Conservation (phyloP, 202 grass and related monocot species). For the Setaria viridis region DNA sequence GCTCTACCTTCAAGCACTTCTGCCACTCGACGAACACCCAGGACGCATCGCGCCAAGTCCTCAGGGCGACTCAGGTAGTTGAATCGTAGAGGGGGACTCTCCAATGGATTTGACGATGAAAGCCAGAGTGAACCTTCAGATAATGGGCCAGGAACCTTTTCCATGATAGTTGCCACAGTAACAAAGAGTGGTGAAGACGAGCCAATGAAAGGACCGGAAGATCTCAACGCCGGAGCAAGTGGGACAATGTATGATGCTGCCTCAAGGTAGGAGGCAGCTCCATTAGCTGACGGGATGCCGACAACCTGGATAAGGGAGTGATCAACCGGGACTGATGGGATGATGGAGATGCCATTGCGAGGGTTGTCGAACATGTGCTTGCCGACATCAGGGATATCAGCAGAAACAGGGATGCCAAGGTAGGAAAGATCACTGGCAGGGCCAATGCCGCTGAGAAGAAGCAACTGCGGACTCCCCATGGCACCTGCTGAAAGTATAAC, state of each 20-base stretch:
- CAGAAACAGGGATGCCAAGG: conserved; percentile 67
- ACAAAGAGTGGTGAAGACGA: conserved; percentile 63
- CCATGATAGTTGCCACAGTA: conserved; percentile 73
- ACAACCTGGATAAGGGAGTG: conserved; percentile 94
- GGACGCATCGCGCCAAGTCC: conserved; percentile 65
- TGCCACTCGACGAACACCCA: conserved; percentile 64
- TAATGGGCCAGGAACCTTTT: conserved; percentile 71
- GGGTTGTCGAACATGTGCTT: conserved; percentile 86
- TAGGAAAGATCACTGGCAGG: conserved; percentile 64
- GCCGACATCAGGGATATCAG: conserved; percentile 64
- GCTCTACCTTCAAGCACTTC: conserved; percentile 66
- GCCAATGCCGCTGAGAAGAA: conserved; percentile 85
- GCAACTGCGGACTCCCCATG: conserved; percentile 78
- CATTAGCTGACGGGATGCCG: conserved; percentile 65
- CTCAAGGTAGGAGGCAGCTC: conserved; percentile 67
- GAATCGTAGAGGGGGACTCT: conserved; percentile 70
- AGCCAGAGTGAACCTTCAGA: conserved; percentile 85
- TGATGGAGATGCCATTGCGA: conserved; percentile 79
- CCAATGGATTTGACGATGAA: conserved; percentile 59
- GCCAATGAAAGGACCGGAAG: conserved; percentile 41
- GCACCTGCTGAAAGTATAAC: conserved; percentile 82
- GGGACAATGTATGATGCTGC: conserved; percentile 78
- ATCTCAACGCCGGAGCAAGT: conserved; percentile 48
- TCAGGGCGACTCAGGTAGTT: conserved; percentile 74
- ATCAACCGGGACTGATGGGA: conserved; percentile 73